Percentiles rank a stretch among this genome's conserved stretches.
These are phyloP conservation scores for Oryza punctata DNA, from an alignment of 176 grass and related monocot genomes.

Conservation along the genomic window DNA sequence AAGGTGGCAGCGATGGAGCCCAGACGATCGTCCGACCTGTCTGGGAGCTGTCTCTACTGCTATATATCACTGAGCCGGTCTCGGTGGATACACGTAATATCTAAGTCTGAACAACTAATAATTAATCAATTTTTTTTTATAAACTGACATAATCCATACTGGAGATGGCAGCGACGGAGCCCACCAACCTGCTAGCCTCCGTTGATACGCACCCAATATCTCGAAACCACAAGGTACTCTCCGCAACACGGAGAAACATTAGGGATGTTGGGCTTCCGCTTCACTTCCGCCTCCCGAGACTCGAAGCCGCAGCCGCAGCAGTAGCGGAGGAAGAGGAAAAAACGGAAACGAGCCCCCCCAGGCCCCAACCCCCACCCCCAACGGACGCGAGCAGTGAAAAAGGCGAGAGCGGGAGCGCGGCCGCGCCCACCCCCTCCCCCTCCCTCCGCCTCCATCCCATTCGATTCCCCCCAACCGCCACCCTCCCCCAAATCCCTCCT, in stretches of 20 bases:
- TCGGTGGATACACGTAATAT: neutral
- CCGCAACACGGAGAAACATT: neutral
- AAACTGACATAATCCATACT: too few relatives aligned
- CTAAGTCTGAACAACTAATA: too few relatives aligned
- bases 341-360: neutral
- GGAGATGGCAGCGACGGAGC: too few relatives aligned
- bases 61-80: too few relatives aligned
- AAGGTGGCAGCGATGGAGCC: too few relatives aligned
- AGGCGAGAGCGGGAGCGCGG: neutral
- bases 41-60: too few relatives aligned
- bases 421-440: neutral
- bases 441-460: neutral
- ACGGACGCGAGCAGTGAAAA: slow-evolving; percentile 6
- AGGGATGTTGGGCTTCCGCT: slow-evolving; percentile 36
- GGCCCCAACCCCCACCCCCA: neutral
- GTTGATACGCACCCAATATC: neutral
- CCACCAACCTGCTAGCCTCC: too few relatives aligned
- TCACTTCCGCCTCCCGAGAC: neutral
- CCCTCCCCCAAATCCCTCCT: neutral
- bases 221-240: slow-evolving; percentile 5
- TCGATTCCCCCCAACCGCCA: slow-evolving; percentile 37
- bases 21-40: too few relatives aligned
- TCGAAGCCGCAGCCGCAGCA: neutral
- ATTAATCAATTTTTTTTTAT: too few relatives aligned
- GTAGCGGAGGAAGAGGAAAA: neutral